A percentile compares a stretch with the other conserved stretches of the same genome.
Conservation (phyloP, 164 flowering plant species). For the Vitis cinerea region DNA sequence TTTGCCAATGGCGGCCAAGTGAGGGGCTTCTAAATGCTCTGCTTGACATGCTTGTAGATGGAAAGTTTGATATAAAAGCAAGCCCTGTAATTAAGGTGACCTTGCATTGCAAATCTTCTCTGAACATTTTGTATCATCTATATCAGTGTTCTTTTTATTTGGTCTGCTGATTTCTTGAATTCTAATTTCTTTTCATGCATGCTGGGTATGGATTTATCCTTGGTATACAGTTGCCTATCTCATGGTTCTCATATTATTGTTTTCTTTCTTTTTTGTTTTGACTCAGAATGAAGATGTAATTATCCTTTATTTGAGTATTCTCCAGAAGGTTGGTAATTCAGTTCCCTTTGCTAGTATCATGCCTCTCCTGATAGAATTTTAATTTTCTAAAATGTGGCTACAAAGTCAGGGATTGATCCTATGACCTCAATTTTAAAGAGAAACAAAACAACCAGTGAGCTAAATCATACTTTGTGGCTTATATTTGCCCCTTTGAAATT, state of each 20-base stretch:
- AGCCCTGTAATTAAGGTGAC: slow-evolving; percentile 73
- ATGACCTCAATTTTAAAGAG: no score
- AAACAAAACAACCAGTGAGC: no score
- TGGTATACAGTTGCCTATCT: neutral
- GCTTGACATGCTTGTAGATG: slow-evolving; percentile 98
- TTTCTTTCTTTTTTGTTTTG: slow-evolving; percentile 17
- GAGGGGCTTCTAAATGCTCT: slow-evolving; percentile 73
- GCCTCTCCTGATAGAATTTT: neutral
- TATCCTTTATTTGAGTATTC: slow-evolving; percentile 74
- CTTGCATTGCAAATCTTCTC: slow-evolving; percentile 1
- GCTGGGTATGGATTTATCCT: neutral
- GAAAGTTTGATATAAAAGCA: slow-evolving; percentile 64
- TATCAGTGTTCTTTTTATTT: no score
- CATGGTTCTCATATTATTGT: slow-evolving; percentile 5
- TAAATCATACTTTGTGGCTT: no score
- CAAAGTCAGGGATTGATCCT: no score
- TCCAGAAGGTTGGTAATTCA: slow-evolving; percentile 75
- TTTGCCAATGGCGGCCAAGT: slow-evolving; percentile 75
- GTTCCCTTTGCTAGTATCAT: neutral
- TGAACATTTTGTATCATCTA: neutral
- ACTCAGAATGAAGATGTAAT: slow-evolving; percentile 95
- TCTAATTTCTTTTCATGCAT: neutral
- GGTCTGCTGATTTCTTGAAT: neutral
- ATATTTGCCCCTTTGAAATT: no score
- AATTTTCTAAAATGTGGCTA: neutral